Base-by-base conservation (phyloP, 352 stramenopile genomes). In the Phytophthora citrophthora region DNA sequence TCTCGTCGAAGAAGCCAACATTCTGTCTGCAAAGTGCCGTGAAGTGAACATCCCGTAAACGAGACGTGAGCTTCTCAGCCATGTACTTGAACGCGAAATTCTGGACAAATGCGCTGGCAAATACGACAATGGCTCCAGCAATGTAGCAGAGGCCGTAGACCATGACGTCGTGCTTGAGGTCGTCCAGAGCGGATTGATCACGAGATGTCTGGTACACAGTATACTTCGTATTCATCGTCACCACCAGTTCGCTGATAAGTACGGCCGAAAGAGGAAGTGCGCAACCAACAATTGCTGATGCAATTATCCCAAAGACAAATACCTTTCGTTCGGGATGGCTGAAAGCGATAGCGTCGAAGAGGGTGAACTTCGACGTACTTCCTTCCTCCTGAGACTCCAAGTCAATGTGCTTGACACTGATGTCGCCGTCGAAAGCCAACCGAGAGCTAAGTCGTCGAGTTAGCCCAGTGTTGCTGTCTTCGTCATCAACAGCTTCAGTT, bases 11-110 rank as follows among this genome's bases (percentile, higher is more conserved):
- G 11, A 41, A 41, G 34, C 34, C 34, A 41, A 41, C 16, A 16
- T 41, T 41, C 11, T 41, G 34, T 16, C 34, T 15, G 15, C 34
- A 41, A 41, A 41, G 34, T 16, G 34, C 34, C 34, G 12, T 41
- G 41, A 89, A 86, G n/a, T 86, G 69, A 18, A 81, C 68, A 11
- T 83, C 62, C 5, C 79, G 72, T 4, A 88, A 66, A 0, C 82
- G 70, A 1, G 76, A 76, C 16, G 74, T 76, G 16, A 89, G 60
- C 29, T 79, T 80, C 51, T 89, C 79, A 13, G 56, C 68, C 50
- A 83, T 81, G 59, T 76, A 81, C 36, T 76, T 72, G 58, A 88
- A 88, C 10, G 53, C 61, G 45, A 72, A 88, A 31, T 57, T 78
- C 39, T 87, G 76, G 1, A 61, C 36, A 8, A 68, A 74, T 11